Base-by-base conservation (phyloP, 2,329 filamentous ascomycete species). In the Xylaria sp. region DNA sequence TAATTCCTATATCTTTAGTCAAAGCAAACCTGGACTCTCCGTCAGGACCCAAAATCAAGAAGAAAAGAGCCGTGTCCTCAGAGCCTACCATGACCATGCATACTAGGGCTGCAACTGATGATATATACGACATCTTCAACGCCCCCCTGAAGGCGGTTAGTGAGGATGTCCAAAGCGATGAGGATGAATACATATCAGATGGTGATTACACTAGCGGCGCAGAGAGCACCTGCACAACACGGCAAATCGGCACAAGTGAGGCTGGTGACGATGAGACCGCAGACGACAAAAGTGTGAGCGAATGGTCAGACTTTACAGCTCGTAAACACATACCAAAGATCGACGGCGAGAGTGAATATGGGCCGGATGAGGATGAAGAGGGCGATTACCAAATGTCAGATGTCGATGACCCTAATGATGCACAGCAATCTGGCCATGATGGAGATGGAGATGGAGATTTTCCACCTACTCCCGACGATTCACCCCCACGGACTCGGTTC, bases 11-110 rank as follows among this genome's bases (percentile, higher is more conserved):
- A 25, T n/a, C 13, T 47, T 69, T 35, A 96, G 93, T 98, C 80
- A 96, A 97, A 85, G 92, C 94, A 66, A 98, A 98, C 75, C 84
- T 98, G 63, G 93, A 96, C 76, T 98, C 95, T 1, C 95, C 94
- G 0, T 92, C 92, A 0, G 88, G 90, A n/a, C 90, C 90, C 3
- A 98, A 97, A 80, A 86, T 95, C 64, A 92, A 91, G 72, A 93
- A 93, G 79, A 96, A 92, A 79, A 90, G 90, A 63, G 75, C 69
- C 42, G 73, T 74, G 2, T 81, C 86, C 1, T 83, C 86, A 60
- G 95, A 98, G 80, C 93, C 94, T n/a, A 99, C 96, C 1, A 98
- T 99, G 94, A 99, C 96, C 0, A 88, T 99, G 72, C 94, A 98
- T 78, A 99, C 96, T 13, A 93, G 89, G 75, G 95, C 96, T 72